These are phyloP conservation scores for Fraxinus dipetala DNA, from an alignment of 305 asterid genomes.

Conservation along the genomic window DNA sequence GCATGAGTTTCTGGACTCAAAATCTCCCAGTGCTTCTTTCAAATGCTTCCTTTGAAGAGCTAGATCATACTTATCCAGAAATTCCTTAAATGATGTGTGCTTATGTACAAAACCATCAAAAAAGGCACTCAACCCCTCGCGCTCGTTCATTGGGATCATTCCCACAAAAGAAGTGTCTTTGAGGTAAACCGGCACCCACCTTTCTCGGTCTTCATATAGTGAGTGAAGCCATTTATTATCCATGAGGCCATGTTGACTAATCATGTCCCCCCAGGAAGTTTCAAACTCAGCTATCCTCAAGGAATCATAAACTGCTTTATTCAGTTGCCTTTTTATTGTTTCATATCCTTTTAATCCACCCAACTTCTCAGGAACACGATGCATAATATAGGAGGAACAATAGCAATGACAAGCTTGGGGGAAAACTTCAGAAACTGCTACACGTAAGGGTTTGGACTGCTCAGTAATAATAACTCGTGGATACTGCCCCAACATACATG, in stretches of 20 bases:
- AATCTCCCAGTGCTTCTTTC: conserved; percentile 52
- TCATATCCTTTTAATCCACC: conserved; percentile 55
- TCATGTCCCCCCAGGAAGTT: conserved; percentile 44
- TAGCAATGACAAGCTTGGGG: conserved; percentile 48
- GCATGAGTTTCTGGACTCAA: conserved; percentile 43
- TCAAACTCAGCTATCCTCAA: conserved; percentile 55
- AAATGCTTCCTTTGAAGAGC: conserved; percentile 48
- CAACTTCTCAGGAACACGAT: conserved; percentile 60
- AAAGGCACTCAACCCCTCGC: conserved; percentile 30
- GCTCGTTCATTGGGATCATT: conserved; percentile 41
- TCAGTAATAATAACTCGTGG: conserved; percentile 50
- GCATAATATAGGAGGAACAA: conserved; percentile 42
- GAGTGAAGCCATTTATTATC: conserved; percentile 54
- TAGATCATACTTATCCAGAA: conserved; percentile 55
- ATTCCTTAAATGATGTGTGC: conserved; percentile 53
- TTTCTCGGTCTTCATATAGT: conserved; percentile 44
- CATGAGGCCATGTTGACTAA: conserved; percentile 39
- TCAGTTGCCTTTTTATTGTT: conserved; percentile 44
- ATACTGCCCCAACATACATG: conserved; percentile 45
- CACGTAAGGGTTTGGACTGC: conserved; percentile 44
- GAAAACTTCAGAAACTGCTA: conserved; percentile 52
- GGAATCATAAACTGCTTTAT: conserved; percentile 46
- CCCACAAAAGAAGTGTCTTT: conserved; percentile 46
- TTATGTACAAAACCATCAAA: conserved; percentile 58
- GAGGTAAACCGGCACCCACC: conserved; percentile 59